Percentiles rank a stretch among this genome's conserved stretches.
phyloP scores from a whole-genome alignment of 1,284 basidiomycete genomes.

The Puccinia sorghi region DNA sequence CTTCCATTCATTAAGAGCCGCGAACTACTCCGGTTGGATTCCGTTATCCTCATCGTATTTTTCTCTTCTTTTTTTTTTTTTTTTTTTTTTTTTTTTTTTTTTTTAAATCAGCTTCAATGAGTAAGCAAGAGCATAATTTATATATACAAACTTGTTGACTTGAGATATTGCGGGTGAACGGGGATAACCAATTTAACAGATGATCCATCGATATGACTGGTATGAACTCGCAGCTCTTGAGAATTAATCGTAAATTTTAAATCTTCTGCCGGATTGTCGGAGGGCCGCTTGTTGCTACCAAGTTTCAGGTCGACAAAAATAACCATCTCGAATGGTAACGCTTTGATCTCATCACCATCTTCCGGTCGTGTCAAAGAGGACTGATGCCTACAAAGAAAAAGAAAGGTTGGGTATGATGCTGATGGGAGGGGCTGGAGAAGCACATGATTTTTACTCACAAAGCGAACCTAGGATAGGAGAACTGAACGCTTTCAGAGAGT shows the following conservation, averaged over 20 bases:
- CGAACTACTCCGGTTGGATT: background rate
- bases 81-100: slow-evolving; percentile 2
- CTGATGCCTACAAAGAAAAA: background rate
- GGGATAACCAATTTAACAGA: background rate
- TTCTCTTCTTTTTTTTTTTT: too few species aligned
- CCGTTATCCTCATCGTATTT: too few species aligned
- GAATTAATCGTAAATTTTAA: background rate
- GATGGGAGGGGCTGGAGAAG: background rate
- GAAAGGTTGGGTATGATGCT: background rate
- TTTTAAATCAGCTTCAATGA: background rate
- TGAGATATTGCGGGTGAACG: background rate
- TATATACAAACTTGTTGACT: background rate
- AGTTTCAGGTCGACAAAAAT: background rate
- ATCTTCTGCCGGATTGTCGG: background rate
- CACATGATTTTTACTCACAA: background rate
- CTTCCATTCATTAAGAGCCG: background rate
- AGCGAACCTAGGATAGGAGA: background rate
- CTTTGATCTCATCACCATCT: background rate
- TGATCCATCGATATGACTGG: background rate
- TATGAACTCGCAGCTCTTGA: background rate
- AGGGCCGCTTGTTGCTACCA: too few species aligned
- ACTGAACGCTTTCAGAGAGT: background rate
- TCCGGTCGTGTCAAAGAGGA: background rate
- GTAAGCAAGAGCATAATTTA: background rate
- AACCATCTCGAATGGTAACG: background rate